A percentile compares a stretch with the other conserved stretches of the same genome.
phyloP scores from a whole-genome alignment of 225 moss, liverwort and hornwort species.

The Marchantia paleacea region DNA sequence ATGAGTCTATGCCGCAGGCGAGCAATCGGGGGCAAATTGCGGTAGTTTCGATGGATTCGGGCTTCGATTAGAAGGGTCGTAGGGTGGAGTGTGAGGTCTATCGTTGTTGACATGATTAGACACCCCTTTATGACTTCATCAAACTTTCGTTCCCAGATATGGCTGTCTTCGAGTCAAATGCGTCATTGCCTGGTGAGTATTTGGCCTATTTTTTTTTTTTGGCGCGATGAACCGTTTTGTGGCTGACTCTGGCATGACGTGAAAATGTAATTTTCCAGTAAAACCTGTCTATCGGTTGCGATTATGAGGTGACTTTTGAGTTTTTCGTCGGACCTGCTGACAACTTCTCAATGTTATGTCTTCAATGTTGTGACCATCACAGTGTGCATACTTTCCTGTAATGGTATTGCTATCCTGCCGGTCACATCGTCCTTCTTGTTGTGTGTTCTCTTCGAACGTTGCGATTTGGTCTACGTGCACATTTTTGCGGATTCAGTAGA shows the following conservation, averaged over 20 bases:
- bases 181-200: constrained; percentile 28
- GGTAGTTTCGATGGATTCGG: constrained; percentile 13
- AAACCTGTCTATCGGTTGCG: neutral
- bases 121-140: constrained; percentile 38
- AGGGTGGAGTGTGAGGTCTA: constrained; percentile 21
- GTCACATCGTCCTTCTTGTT: neutral
- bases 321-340: neutral
- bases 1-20: neutral
- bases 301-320: neutral
- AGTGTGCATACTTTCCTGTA: neutral
- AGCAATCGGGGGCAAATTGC: constrained; percentile 2
- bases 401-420: neutral
- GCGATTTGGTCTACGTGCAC: neutral
- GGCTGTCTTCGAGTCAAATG: constrained; percentile 35
- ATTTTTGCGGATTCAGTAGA: neutral
- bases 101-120: constrained; percentile 18
- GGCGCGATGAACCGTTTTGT: neutral
- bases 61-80: constrained; percentile 22
- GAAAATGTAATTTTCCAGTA: neutral
- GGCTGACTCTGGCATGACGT: neutral
- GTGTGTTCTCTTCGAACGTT: neutral
- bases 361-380: neutral
- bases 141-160: constrained; percentile 21
- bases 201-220: neutral
- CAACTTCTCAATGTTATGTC: neutral